Percentiles rank a stretch among this genome's conserved stretches.
phyloP scores from a whole-genome alignment of 108 stramenopile species.

The Cyclotella choctawhatcheeana region DNA sequence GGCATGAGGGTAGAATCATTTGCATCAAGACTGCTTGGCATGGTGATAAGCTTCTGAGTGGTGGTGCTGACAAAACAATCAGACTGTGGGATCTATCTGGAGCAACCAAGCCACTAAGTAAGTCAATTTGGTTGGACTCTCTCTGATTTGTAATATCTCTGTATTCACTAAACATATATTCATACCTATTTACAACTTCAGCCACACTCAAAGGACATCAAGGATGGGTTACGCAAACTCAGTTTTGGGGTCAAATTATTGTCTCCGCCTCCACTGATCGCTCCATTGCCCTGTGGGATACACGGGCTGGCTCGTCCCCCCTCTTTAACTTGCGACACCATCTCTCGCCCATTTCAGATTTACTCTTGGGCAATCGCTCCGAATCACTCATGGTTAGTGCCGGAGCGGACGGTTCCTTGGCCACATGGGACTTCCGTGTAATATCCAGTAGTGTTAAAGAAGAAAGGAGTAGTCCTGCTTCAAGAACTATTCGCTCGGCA shows the following conservation, averaged over 20 bases:
- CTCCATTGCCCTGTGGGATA: constrained; percentile 85
- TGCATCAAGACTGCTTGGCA: constrained; percentile 90
- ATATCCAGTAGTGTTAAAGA: constrained; percentile 53
- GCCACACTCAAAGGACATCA: constrained; percentile 73
- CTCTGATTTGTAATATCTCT: background rate
- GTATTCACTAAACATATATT: background rate
- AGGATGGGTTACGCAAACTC: constrained; percentile 81
- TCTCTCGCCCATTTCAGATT: constrained; percentile 73
- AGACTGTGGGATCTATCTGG: constrained; percentile 82
- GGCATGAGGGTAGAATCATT: constrained; percentile 76
- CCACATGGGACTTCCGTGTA: constrained; percentile 87
- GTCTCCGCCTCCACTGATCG: constrained; percentile 88
- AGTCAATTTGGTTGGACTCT: background rate
- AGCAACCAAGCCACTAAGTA: constrained; percentile 56
- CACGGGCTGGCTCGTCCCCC: constrained; percentile 69
- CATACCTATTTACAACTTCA: background rate
- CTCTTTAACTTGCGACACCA: constrained; percentile 81
- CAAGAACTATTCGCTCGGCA: constrained; percentile 61
- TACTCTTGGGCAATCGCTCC: constrained; percentile 79
- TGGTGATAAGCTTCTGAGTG: constrained; percentile 81
- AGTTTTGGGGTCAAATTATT: constrained; percentile 89
- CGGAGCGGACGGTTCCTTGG: constrained; percentile 78
- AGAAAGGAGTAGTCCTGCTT: constrained; percentile 14
- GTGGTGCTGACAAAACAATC: constrained; percentile 81
- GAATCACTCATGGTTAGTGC: constrained; percentile 83